phyloP scores from a whole-genome alignment of 768 basidiomycete species.

The Candolleomyces eurysporus region DNA sequence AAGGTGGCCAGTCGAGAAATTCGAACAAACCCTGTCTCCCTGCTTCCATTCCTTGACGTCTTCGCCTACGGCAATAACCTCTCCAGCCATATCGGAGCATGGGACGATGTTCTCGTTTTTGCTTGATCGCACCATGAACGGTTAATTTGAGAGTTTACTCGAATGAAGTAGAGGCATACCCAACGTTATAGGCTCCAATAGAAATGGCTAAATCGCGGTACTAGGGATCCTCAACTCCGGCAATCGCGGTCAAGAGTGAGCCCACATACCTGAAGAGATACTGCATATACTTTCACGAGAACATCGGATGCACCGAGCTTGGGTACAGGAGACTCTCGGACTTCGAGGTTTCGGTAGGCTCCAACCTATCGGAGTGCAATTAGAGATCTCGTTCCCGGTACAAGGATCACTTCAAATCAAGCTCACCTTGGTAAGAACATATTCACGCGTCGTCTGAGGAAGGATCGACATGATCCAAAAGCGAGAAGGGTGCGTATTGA shows the following conservation, averaged over 20 bases:
- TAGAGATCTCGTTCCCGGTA: background rate
- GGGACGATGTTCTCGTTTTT: slow-evolving; percentile 28
- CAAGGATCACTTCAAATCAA: background rate
- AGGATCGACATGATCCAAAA: background rate
- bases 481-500: background rate
- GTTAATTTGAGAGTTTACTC: background rate
- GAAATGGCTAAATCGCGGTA: slow-evolving; percentile 51
- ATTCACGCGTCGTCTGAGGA: background rate
- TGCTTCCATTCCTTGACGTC: slow-evolving; percentile 47
- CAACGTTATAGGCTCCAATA: slow-evolving; percentile 33
- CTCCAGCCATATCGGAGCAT: slow-evolving; percentile 56
- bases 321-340: slow-evolving; percentile 23
- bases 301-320: slow-evolving; percentile 46
- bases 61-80: slow-evolving; percentile 46
- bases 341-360: slow-evolving; percentile 18
- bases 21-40: slow-evolving; percentile 58
- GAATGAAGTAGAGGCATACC: slow-evolving; percentile 16
- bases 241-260: background rate
- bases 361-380: slow-evolving; percentile 13
- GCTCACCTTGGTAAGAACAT: background rate
- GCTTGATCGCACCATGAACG: slow-evolving; percentile 1
- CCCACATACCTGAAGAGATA: slow-evolving; percentile 47
- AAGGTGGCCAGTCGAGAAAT: slow-evolving; percentile 48
- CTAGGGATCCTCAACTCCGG: slow-evolving; percentile 17
- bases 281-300: slow-evolving; percentile 54